Evolutionary conservation across 139 green algal genomes (phyloP), one percentile per base, ranked within the genome.

Genomic region (Zygnema circumcarinatum): DNA sequence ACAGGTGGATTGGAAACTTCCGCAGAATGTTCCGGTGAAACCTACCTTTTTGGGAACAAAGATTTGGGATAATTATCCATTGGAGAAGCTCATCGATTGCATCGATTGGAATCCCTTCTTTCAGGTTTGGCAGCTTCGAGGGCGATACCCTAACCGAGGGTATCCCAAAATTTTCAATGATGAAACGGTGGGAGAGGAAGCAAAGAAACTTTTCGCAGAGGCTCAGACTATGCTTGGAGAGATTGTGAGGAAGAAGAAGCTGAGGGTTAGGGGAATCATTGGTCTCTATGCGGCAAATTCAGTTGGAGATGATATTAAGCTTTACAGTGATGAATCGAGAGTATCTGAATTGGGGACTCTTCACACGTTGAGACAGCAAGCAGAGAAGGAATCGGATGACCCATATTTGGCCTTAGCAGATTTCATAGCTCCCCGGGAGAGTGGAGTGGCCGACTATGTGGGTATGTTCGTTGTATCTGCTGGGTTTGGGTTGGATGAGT

Each of bases 81-180:
- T 99, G 25, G 94, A 98, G 89, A 94, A 98, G 29, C 94, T 99
- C 32, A 33, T 99, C 35, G 80, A 92, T 31, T 96, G 96, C 93
- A 99, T 99, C 81, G 97, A 99, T 92, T 99, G 97, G 97, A 99
- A 99, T 93, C 97, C 97, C 16, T 99, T 99, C 93, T 99, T 99
- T 93, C 96, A 98, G 93, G 96, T 98, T 75, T 99, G 97, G 97
- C 97, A 99, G 93, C 93, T 99, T 81, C 94, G 97, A 2, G 97
- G 97, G 0, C 92, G 97, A 22, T 99, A 99, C 93, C 97, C 97
- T 84, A 99, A 99, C 93, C 94, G 97, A 56, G 96, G 96, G 82
- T 99, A 98, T 90, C 97, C 97, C 76, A 98, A 98, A 90, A 99
- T 99, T 92, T 99, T 99, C 95, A 98, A 99, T 52, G 97, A 99